Percentiles rank a stretch among this genome's conserved stretches.
These are phyloP conservation scores for Dioscorea alata DNA, from an alignment of 106 monocot genomes.

Conservation along the genomic window DNA sequence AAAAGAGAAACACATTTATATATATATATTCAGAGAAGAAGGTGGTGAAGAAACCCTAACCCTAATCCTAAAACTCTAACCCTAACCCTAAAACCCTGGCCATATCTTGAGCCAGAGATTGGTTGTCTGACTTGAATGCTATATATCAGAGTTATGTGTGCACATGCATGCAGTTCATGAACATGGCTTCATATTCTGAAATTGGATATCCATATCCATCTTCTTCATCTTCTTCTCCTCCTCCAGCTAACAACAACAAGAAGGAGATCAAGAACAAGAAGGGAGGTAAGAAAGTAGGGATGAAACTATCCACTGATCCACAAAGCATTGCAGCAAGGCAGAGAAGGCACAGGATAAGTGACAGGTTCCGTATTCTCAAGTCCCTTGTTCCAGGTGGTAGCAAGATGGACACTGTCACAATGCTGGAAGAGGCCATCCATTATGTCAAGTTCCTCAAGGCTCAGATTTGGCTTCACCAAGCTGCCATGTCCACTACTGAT, in stretches of 20 bases:
- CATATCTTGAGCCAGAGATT: neutral
- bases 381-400: slow-evolving; percentile 58
- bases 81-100: neutral
- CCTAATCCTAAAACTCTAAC: slow-evolving; percentile 4
- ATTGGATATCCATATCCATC: neutral
- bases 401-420: slow-evolving; percentile 61
- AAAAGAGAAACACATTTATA: no score
- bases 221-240: neutral
- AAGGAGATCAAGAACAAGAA: neutral
- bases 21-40: no score
- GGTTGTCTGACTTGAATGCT: neutral
- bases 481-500: neutral
- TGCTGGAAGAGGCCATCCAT: slow-evolving; percentile 67
- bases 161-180: no score
- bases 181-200: no score
- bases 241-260: no score
- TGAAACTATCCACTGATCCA: slow-evolving; percentile 35
- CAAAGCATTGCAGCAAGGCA: slow-evolving; percentile 49
- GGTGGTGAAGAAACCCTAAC: neutral
- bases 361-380: slow-evolving; percentile 53
- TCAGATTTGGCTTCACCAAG: slow-evolving; percentile 27
- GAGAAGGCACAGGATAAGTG: slow-evolving; percentile 50
- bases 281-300: neutral
- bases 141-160: no score
- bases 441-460: slow-evolving; percentile 65